A percentile compares a stretch with the other conserved stretches of the same genome.
Conservation (phyloP, 768 basidiomycete species). For the Pulveroboletus sp. region DNA sequence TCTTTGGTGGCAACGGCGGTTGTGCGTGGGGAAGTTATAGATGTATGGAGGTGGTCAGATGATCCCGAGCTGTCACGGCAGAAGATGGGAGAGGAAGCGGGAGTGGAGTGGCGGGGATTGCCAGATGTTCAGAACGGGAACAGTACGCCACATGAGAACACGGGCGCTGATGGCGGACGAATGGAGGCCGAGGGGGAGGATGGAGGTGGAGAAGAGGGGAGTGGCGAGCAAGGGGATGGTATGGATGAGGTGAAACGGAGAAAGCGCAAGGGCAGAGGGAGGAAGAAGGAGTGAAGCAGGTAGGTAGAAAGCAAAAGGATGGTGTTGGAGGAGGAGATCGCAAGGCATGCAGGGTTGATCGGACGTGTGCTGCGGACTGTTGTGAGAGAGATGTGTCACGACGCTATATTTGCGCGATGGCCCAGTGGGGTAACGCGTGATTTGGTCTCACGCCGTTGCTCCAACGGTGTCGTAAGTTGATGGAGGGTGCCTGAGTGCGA, state of each 20-base stretch:
- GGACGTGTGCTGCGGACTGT: background rate
- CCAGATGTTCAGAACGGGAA: conserved; percentile 15
- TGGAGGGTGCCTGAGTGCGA: conserved; percentile 10
- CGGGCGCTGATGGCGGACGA: conserved; percentile 15
- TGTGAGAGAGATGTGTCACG: background rate
- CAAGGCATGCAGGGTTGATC: conserved; percentile 7
- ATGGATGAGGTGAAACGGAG: conserved; percentile 7
- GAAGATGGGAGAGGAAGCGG: conserved; percentile 6
- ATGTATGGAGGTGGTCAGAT: conserved; percentile 73
- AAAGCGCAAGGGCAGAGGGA: conserved; percentile 20
- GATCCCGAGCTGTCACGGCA: conserved; percentile 30
- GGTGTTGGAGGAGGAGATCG: background rate
- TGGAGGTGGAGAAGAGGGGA: conserved; percentile 11
- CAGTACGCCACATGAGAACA: conserved; percentile 12
- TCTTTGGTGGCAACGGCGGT: conserved; percentile 59
- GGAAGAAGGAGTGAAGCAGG: background rate
- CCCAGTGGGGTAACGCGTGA: background rate
- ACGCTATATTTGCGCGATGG: background rate
- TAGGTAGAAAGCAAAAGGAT: too few species aligned
- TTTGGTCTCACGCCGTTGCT: conserved; percentile 11
- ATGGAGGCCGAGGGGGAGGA: conserved; percentile 2
- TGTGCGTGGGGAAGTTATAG: conserved; percentile 61
- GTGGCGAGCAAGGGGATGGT: background rate
- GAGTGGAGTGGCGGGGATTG: conserved; percentile 9
- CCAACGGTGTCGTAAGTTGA: conserved; percentile 15